A percentile compares a stretch with the other conserved stretches of the same genome.
phyloP scores from a whole-genome alignment of 495 filamentous ascomycete genomes.

The Aspergillus sclerotiicarbonarius region DNA sequence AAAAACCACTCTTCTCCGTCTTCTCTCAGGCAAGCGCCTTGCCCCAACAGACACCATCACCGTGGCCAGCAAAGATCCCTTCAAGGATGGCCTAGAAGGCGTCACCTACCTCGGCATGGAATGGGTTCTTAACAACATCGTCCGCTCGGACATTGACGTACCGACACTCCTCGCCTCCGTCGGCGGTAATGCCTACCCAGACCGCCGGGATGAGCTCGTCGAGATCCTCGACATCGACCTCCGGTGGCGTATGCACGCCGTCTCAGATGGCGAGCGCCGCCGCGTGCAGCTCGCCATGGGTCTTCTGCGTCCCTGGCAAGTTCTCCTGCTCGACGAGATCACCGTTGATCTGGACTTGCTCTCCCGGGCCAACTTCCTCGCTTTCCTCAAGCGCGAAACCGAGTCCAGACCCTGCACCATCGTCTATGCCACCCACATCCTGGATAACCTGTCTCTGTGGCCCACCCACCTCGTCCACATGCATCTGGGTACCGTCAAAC shows the following conservation, averaged over 20 bases:
- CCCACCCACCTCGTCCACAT: conserved; percentile 95
- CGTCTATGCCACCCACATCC: conserved; percentile 95
- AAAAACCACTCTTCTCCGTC: conserved; percentile 91
- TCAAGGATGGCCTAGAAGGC: conserved; percentile 81
- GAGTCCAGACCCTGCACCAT: conserved; percentile 79
- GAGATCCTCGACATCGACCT: conserved; percentile 88
- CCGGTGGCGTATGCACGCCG: conserved; percentile 90
- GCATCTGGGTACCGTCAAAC: conserved; percentile 80
- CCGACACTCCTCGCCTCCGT: conserved; percentile 79
- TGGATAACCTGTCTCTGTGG: conserved; percentile 91
- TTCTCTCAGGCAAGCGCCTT: conserved; percentile 89
- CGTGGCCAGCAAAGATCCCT: conserved; percentile 83
- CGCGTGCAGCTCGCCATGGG: conserved; percentile 97
- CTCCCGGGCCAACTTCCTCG: conserved; percentile 78
- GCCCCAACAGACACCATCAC: conserved; percentile 69
- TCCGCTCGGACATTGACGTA: conserved; percentile 91
- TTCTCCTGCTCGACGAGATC: conserved; percentile 92
- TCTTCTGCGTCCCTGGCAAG: conserved; percentile 84
- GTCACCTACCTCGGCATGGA: conserved; percentile 96
- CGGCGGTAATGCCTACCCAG: conserved; percentile 78
- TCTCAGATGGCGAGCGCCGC: conserved; percentile 85
- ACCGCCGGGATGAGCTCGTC: conserved; percentile 81
- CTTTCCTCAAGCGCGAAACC: conserved; percentile 83
- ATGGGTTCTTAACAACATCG: conserved; percentile 98
- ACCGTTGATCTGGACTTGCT: conserved; percentile 95